phyloP scores from a whole-genome alignment of 805 yeast species.

The Komagataella kurtzmanii region DNA sequence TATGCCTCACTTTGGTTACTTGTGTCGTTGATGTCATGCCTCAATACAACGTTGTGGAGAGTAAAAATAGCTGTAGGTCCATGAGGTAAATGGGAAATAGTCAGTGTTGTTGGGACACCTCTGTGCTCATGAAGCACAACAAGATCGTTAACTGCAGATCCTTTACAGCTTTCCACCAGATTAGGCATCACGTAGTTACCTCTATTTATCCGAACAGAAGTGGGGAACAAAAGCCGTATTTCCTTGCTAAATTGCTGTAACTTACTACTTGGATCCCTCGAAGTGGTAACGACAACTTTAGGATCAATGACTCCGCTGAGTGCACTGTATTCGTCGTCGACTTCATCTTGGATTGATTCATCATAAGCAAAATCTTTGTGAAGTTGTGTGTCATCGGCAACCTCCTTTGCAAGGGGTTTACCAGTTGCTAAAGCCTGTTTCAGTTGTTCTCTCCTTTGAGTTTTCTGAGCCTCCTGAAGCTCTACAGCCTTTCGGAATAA shows the following conservation, averaged over 20 bases:
- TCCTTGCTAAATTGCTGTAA: conserved; percentile 89
- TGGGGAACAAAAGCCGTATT: conserved; percentile 79
- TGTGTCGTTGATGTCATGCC: conserved; percentile 80
- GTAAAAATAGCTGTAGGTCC: conserved; percentile 96
- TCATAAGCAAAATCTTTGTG: conserved; percentile 80
- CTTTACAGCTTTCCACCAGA: conserved; percentile 69
- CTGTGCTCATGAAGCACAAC: conserved; percentile 89
- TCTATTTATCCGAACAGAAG: conserved; percentile 77
- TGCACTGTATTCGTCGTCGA: conserved; percentile 89
- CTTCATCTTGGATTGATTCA: conserved; percentile 52
- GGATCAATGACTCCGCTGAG: conserved; percentile 86
- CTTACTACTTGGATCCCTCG: conserved; percentile 80
- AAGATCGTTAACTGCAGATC: conserved; percentile 73
- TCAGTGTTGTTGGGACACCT: conserved; percentile 93
- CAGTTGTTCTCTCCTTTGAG: conserved; percentile 76
- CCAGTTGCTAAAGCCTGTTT: conserved; percentile 87
- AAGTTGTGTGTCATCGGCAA: conserved; percentile 75
- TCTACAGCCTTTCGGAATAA: conserved; percentile 80
- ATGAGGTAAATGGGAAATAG: conserved; percentile 91
- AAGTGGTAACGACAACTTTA: conserved; percentile 81
- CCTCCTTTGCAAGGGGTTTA: conserved; percentile 76
- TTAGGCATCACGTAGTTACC: conserved; percentile 86
- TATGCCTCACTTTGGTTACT: conserved; percentile 87
- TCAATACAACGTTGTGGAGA: conserved; percentile 81
- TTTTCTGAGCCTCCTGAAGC: conserved; percentile 75